Evolutionary conservation across 2,329 filamentous ascomycete species (phyloP).

Genomic region (Penicillium sp.): DNA sequence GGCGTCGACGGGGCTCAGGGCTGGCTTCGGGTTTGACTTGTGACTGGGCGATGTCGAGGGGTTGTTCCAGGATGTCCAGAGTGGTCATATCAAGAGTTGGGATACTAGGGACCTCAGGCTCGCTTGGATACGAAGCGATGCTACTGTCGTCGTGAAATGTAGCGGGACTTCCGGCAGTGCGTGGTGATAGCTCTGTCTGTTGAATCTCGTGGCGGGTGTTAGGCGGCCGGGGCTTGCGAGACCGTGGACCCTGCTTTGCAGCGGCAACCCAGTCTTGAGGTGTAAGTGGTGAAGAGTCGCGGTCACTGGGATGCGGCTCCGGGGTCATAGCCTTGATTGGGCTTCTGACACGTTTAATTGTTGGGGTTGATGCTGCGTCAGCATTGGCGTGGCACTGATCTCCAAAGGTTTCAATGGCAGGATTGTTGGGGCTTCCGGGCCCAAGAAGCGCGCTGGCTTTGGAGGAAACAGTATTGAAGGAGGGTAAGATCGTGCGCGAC

Average conservation of each 20-base stretch:
- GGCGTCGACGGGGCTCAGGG: constrained; percentile 30
- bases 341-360: constrained; percentile 24
- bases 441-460: constrained; percentile 27
- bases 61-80: constrained; percentile 29
- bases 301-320: constrained; percentile 7
- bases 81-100: constrained; percentile 34
- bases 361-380: constrained; percentile 22
- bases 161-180: constrained; percentile 20
- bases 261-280: constrained; percentile 45
- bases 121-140: constrained; percentile 25
- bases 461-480: constrained; percentile 29
- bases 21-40: constrained; percentile 21
- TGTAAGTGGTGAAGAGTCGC: constrained; percentile 33
- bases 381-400: constrained; percentile 21
- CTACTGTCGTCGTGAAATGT: constrained; percentile 30
- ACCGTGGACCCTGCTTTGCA: constrained; percentile 29
- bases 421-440: constrained; percentile 25
- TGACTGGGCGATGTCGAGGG: constrained; percentile 7
- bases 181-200: constrained; percentile 2
- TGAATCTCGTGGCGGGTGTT: constrained; percentile 5
- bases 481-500: constrained; percentile 34
- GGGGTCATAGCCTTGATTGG: constrained; percentile 19
- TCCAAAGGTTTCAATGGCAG: constrained; percentile 20
- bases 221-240: constrained; percentile 15
- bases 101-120: constrained; percentile 26